Conservation (phyloP, 768 basidiomycete genomes). For the Boletus sp. region DNA sequence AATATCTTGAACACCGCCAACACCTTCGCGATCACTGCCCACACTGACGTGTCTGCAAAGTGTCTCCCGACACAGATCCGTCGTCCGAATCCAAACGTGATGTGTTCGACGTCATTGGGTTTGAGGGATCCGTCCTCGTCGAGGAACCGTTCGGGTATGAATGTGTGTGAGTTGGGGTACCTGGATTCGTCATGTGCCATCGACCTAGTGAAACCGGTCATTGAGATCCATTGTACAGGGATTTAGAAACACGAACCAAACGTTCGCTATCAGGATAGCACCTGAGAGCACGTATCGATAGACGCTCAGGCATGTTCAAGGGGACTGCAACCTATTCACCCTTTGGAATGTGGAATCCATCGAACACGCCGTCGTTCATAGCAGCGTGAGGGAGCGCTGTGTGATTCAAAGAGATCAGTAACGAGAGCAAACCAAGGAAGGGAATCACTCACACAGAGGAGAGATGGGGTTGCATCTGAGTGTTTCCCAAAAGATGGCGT, state of each 20-base stretch:
- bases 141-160: constrained; percentile 40
- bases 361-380: constrained; percentile 40
- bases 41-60: constrained; percentile 19
- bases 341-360: constrained; percentile 48
- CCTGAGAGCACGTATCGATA: not conserved
- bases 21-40: constrained; percentile 12
- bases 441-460: constrained; percentile 1
- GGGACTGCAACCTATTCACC: not conserved
- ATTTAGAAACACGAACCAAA: not conserved
- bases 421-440: too few species aligned
- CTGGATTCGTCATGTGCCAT: constrained; percentile 22
- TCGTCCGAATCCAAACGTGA: constrained; percentile 25
- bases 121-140: constrained; percentile 24
- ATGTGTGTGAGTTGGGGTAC: constrained; percentile 34
- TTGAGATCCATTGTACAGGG: rapidly evolving
- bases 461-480: not conserved
- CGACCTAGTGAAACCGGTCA: not conserved
- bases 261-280: constrained; percentile 3
- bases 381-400: constrained; percentile 25
- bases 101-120: constrained; percentile 2
- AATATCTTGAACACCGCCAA: constrained; percentile 2
- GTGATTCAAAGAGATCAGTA: not conserved
- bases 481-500: constrained; percentile 7
- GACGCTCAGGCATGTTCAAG: not conserved
- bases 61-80: constrained; percentile 25